These are phyloP conservation scores for Botrytis pseudocinerea DNA, from an alignment of 2,329 filamentous ascomycete genomes.

Conservation along the genomic window DNA sequence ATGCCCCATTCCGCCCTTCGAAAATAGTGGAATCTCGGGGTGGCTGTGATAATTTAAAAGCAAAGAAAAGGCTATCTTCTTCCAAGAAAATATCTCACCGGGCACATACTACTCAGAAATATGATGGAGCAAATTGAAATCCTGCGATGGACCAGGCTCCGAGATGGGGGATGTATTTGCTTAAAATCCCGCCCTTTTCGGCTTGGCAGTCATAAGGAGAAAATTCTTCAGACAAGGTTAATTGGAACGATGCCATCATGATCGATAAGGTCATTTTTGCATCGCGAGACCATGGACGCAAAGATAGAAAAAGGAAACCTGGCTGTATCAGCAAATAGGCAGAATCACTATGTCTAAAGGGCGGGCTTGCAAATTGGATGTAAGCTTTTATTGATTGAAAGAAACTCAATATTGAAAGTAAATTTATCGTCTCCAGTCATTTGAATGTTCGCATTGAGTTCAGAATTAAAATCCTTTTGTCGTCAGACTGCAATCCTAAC, in stretches of 20 bases:
- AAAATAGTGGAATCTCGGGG: neutral
- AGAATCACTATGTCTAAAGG: neutral
- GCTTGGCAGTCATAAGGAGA: neutral
- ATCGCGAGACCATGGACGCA: neutral
- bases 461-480: neutral
- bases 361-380: neutral
- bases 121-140: neutral
- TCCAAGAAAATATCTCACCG: neutral
- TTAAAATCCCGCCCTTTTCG: neutral
- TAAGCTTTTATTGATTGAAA: neutral
- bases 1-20: neutral
- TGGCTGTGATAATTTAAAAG: conserved; percentile 6
- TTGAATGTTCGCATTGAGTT: neutral
- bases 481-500: neutral
- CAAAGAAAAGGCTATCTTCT: neutral
- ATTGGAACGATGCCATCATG: neutral
- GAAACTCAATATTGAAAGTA: neutral
- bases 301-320: neutral
- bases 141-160: neutral
- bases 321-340: neutral
- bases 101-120: neutral
- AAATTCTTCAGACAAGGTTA: neutral
- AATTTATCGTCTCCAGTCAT: neutral
- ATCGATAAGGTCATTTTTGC: neutral
- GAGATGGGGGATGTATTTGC: neutral